phyloP scores from a whole-genome alignment of 2,329 filamentous ascomycete genomes.

The Hymenoscyphus albidus region DNA sequence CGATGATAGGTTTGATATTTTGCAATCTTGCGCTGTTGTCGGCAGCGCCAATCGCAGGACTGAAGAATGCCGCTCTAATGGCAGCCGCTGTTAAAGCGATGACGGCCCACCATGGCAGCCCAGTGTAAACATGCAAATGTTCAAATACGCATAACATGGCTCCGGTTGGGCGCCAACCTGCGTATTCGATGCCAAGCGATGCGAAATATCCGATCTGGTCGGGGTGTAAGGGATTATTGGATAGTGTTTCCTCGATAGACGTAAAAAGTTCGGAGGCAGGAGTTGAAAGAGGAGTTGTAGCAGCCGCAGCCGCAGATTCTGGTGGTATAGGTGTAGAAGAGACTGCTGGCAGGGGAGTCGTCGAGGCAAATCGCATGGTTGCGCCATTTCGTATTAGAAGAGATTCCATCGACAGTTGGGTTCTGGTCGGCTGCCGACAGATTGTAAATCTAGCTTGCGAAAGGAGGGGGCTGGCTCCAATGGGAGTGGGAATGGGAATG shows the following conservation, averaged over 20 bases:
- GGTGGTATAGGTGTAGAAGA: slow-evolving; percentile 9
- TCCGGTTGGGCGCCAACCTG: slow-evolving; percentile 68
- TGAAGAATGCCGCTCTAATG: slow-evolving; percentile 62
- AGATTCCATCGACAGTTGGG: slow-evolving; percentile 19
- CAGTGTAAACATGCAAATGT: slow-evolving; percentile 71
- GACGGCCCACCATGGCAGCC: slow-evolving; percentile 78
- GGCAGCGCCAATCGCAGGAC: slow-evolving; percentile 58
- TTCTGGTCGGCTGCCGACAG: slow-evolving; percentile 15
- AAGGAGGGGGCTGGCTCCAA: slow-evolving; percentile 28
- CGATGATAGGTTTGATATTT: slow-evolving; percentile 53
- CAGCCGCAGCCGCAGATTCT: slow-evolving; percentile 12
- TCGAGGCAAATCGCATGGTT: slow-evolving; percentile 31
- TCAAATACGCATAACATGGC: slow-evolving; percentile 74
- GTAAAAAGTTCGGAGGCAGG: background rate
- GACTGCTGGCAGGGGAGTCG: background rate
- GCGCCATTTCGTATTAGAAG: slow-evolving; percentile 27
- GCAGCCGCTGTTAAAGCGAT: slow-evolving; percentile 63
- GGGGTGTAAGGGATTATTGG: slow-evolving; percentile 24
- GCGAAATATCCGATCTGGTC: slow-evolving; percentile 80
- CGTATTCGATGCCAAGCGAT: slow-evolving; percentile 80
- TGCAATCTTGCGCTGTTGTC: slow-evolving; percentile 61
- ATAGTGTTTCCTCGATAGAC: background rate
- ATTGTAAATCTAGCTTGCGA: slow-evolving; percentile 21
- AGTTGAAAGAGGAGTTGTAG: slow-evolving; percentile 10
- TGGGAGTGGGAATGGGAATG: slow-evolving; percentile 12